A percentile compares a stretch with the other conserved stretches of the same genome.
Evolutionary conservation across 768 basidiomycete genomes (phyloP).

Genomic region (Termitomyces sp.): DNA sequence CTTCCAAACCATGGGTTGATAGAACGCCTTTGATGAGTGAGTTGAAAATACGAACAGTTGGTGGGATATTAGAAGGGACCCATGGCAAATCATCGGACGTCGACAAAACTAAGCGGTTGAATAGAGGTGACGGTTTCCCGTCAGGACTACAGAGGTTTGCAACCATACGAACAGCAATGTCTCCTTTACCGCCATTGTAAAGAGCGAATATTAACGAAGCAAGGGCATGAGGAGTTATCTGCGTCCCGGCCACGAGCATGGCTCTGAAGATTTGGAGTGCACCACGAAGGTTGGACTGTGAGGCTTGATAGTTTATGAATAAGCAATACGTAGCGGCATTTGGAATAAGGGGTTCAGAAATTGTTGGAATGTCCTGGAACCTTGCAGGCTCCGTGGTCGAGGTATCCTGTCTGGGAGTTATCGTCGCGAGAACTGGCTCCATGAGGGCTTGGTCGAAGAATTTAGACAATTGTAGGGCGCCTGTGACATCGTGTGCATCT

Average conservation of each 20-base stretch:
- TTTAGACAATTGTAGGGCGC: slow-evolving; percentile 41
- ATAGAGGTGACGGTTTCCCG: slow-evolving; percentile 21
- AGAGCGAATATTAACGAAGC: slow-evolving; percentile 56
- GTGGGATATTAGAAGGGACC: slow-evolving; percentile 23
- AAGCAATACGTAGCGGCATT: slow-evolving; percentile 59
- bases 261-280: slow-evolving; percentile 40
- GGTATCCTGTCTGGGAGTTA: slow-evolving; percentile 2
- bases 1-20: slow-evolving; percentile 40
- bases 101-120: slow-evolving; percentile 18
- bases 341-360: slow-evolving; percentile 27
- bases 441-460: slow-evolving; percentile 32
- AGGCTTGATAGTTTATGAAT: slow-evolving; percentile 51
- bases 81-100: slow-evolving; percentile 20
- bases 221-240: slow-evolving; percentile 39
- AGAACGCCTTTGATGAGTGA: slow-evolving; percentile 49
- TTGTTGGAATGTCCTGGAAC: slow-evolving; percentile 3
- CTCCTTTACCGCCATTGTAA: slow-evolving; percentile 37
- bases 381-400: background rate
- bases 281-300: slow-evolving; percentile 34
- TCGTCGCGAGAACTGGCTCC: slow-evolving; percentile 17
- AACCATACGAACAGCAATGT: slow-evolving; percentile 47
- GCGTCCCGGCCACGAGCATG: slow-evolving; percentile 37
- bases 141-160: slow-evolving; percentile 35
- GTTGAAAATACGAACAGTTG: slow-evolving; percentile 53
- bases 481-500: slow-evolving; percentile 44